Base-by-base conservation (phyloP, 23 red algal genomes). In the Agarophyton chilense region DNA sequence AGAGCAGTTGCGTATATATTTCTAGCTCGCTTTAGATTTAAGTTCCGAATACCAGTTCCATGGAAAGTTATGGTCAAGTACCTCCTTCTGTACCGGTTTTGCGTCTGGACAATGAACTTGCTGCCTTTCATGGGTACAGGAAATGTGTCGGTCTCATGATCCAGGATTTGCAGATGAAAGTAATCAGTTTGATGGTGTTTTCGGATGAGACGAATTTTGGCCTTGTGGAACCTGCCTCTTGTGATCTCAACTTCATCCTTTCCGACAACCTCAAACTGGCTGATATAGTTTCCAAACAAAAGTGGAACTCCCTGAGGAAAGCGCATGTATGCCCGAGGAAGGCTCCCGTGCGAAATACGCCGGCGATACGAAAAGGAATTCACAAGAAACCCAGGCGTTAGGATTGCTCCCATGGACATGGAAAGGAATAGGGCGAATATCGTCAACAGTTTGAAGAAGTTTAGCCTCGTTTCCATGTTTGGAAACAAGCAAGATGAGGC, bases 261-360 rank as follows among this genome's bases (percentile, higher is more conserved):
- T 35, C 54, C 85, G 19, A 62, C 18, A 2, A 52, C 19, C 34
- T 63, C 31, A 47, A 46, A 77, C 5, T 26, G 53, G 38, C 35
- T 57, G 51, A 89, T 89, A 9, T 44, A 63, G 53, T 89, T 89
- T 74, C 72, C 85, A 66, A 78, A 79, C 31, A 89, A 25, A 31
- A 89, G 74, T 34, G 85, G 85, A 41, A 89, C 65, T 25, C 53
- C 50, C 25, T 77, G 40, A 45, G 85, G 85, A 77, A 89, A 89
- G 25, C 49, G 43, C 43, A 89, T 62, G 46, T 52, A 58, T 4
- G 17, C 41, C 3, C 26, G 25, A 1, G 85, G 66, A 4, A 77
- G 71, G 74, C 7, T 46, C 33, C 68, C 43, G 18, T 74, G 21
- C 2, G 68, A 29, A 74, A 74, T 49, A 49, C 40, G 68, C 25